These are phyloP conservation scores for Ammopiptanthus mongolicus DNA, from an alignment of 306 rosid genomes.

Conservation along the genomic window DNA sequence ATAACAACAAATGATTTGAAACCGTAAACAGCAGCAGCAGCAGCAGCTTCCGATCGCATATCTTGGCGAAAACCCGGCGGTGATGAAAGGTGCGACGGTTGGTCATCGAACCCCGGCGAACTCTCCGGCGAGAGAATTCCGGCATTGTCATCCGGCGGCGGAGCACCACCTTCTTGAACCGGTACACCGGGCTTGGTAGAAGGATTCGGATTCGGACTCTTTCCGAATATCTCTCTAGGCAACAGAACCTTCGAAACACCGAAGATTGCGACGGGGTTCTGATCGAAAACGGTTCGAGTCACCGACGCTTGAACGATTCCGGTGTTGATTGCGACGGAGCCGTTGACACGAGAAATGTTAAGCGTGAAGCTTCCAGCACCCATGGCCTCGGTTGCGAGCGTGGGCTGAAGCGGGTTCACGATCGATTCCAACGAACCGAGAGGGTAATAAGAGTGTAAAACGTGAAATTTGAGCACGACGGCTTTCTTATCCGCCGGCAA, in stretches of 20 bases:
- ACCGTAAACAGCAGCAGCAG: neutral
- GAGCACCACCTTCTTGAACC: conserved; percentile 20
- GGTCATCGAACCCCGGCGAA: conserved; percentile 38
- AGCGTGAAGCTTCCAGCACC: conserved; percentile 90
- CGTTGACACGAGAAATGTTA: conserved; percentile 73
- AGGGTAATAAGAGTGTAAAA: conserved; percentile 85
- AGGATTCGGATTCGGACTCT: conserved; percentile 22
- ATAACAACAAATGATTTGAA: conserved; percentile 30
- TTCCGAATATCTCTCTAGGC: conserved; percentile 80
- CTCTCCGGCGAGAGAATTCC: conserved; percentile 40
- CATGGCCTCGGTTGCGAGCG: conserved; percentile 82
- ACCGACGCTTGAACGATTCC: conserved; percentile 78
- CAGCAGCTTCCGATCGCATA: conserved; percentile 38
- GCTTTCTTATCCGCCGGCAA: conserved; percentile 82
- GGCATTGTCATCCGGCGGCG: conserved; percentile 45
- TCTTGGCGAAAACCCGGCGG: conserved; percentile 64
- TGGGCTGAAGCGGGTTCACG: conserved; percentile 94
- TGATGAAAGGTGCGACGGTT: conserved; percentile 58
- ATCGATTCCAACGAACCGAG: conserved; percentile 80
- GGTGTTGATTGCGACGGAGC: conserved; percentile 71
- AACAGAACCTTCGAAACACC: conserved; percentile 84
- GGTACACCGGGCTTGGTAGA: conserved; percentile 36
- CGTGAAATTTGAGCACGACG: conserved; percentile 73
- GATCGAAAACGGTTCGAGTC: conserved; percentile 87
- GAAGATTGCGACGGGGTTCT: conserved; percentile 88